Conservation (phyloP, 2,329 filamentous ascomycete species). For the Neonectria sp. region DNA sequence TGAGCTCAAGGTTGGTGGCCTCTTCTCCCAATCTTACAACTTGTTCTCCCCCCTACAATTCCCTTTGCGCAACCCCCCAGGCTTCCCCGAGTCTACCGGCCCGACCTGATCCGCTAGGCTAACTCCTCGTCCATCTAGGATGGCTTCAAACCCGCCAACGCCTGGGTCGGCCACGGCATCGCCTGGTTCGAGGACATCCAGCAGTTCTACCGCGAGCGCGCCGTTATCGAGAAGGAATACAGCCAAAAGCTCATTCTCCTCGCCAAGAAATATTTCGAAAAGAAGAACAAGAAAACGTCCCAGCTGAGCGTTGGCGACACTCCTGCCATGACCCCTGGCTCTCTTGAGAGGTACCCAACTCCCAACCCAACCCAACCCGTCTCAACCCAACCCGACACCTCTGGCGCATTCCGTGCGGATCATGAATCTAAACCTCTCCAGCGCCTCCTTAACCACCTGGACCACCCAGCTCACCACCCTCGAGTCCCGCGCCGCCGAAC, state of each 20-base stretch:
- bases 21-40: neutral
- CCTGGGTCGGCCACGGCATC: constrained; percentile 92
- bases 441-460: constrained; percentile 97
- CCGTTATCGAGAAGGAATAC: constrained; percentile 97
- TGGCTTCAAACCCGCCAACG: constrained; percentile 95
- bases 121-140: constrained; percentile 71
- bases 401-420: constrained; percentile 41
- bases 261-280: constrained; percentile 97
- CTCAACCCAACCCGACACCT: neutral
- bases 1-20: constrained; percentile 84
- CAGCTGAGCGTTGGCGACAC: constrained; percentile 94
- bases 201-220: constrained; percentile 96
- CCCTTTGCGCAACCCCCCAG: neutral
- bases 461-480: constrained; percentile 92
- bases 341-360: constrained; percentile 80
- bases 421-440: constrained; percentile 50
- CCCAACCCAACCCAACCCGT: neutral
- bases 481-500: constrained; percentile 89
- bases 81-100: neutral
- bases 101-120: constrained; percentile 3
- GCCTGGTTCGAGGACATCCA: constrained; percentile 97
- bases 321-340: constrained; percentile 93
- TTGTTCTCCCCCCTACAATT: constrained; percentile 15
- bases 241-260: constrained; percentile 87
- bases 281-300: constrained; percentile 92